A percentile compares a stretch with the other conserved stretches of the same genome.
phyloP scores from a whole-genome alignment of 495 filamentous ascomycete genomes.

The Cercophora sp. region DNA sequence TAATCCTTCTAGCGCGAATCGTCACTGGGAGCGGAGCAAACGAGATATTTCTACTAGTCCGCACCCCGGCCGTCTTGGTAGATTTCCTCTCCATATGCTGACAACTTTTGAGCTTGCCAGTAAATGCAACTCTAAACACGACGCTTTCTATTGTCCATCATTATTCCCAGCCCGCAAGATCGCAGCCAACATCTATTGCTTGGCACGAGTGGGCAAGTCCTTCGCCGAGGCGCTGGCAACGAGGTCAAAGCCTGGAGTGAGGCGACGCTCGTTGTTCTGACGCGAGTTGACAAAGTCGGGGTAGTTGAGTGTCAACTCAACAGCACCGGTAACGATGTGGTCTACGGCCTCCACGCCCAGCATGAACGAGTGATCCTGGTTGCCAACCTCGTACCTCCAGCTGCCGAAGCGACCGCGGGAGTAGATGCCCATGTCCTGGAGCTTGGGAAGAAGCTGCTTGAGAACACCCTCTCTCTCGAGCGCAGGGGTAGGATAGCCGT shows the following conservation, averaged over 20 bases:
- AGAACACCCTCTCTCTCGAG: conserved; percentile 95
- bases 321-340: conserved; percentile 88
- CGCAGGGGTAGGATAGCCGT: conserved; percentile 94
- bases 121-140: no score
- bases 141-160: no score
- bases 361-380: conserved; percentile 99
- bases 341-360: conserved; percentile 95
- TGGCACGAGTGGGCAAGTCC: no score
- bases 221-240: conserved; percentile 2
- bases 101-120: no score
- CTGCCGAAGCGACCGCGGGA: conserved; percentile 95
- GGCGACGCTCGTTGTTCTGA: conserved; percentile 80
- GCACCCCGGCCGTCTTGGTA: no score
- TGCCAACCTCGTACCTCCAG: conserved; percentile 93
- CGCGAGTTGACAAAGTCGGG: conserved; percentile 96
- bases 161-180: no score
- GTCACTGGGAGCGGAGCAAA: no score
- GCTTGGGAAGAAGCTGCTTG: conserved; percentile 84
- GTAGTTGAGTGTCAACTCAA: conserved; percentile 97
- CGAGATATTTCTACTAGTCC: no score
- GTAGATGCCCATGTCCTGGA: conserved; percentile 87
- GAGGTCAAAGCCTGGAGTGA: conserved; percentile 62
- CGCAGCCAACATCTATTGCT: no score
- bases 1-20: no score
- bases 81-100: no score